Evolutionary conservation across 108 stramenopile species (phyloP).

Genomic region (Halocafeteria seosinensis): DNA sequence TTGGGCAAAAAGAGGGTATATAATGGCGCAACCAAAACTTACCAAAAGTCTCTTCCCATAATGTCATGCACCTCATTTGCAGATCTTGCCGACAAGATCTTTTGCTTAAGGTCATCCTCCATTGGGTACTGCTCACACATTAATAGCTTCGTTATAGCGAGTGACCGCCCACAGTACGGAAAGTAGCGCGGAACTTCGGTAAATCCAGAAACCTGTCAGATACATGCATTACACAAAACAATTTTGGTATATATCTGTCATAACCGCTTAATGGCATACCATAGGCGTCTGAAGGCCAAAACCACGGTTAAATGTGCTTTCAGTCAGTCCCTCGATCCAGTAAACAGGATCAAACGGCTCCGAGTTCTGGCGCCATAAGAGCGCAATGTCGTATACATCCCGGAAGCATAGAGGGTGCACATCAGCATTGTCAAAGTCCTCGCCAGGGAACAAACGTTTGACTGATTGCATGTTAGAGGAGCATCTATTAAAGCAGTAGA

Average conservation of each 20-base stretch:
- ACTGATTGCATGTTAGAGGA: background rate
- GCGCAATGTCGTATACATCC: background rate
- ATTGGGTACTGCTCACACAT: background rate
- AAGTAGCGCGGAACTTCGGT: background rate
- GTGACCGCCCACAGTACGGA: background rate
- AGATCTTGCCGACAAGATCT: no score
- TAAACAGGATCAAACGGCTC: conserved; percentile 7
- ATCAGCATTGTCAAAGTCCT: no score
- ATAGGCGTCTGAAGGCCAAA: conserved; percentile 2
- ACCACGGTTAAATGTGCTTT: background rate
- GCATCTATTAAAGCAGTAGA: background rate
- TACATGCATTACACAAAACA: background rate
- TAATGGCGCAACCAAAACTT: no score
- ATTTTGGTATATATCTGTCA: background rate
- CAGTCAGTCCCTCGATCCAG: conserved; percentile 1
- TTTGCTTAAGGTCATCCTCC: no score
- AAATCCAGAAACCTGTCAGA: background rate
- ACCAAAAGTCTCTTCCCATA: no score
- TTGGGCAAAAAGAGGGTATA: no score
- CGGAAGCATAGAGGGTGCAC: background rate
- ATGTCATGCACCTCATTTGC: no score
- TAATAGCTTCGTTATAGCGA: background rate
- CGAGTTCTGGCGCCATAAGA: conserved; percentile 1
- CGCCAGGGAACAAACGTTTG: background rate
- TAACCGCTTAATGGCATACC: background rate